phyloP scores from a whole-genome alignment of 2,329 filamentous ascomycete species.

The Colletotrichum sp. region DNA sequence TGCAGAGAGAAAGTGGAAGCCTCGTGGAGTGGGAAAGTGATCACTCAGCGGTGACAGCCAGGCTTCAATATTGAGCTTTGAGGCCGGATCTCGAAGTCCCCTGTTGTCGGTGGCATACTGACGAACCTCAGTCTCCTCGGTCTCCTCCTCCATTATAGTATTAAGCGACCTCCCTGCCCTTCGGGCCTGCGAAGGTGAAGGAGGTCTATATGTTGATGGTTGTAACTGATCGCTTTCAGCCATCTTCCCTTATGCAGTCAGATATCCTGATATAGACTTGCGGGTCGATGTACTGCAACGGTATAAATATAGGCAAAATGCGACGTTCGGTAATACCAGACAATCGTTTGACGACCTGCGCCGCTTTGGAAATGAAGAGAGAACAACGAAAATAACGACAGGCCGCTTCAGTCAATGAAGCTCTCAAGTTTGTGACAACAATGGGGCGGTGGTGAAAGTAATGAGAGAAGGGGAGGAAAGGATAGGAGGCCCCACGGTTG shows the following conservation, averaged over 20 bases:
- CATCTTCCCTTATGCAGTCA: conserved; percentile 45
- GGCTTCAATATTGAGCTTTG: conserved; percentile 58
- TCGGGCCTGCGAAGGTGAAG: conserved; percentile 62
- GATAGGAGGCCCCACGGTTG: conserved; percentile 2
- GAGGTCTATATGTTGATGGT: conserved; percentile 47
- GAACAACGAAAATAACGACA: conserved; percentile 37
- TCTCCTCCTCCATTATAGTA: conserved; percentile 68
- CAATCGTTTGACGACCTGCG: conserved; percentile 40
- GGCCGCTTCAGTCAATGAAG: conserved; percentile 52
- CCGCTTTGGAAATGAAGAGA: conserved; percentile 23
- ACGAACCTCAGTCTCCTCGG: conserved; percentile 47
- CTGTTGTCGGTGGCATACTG: conserved; percentile 23
- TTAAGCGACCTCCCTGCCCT: conserved; percentile 61
- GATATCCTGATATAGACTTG: conserved; percentile 29
- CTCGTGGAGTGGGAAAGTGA: conserved; percentile 76
- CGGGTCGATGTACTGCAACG: background rate
- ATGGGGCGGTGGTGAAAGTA: conserved; percentile 17
- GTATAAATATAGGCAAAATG: conserved; percentile 16
- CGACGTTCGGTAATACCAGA: conserved; percentile 8
- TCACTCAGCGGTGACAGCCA: conserved; percentile 66
- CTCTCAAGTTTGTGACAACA: conserved; percentile 28
- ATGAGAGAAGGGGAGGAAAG: conserved; percentile 21
- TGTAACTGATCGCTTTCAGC: conserved; percentile 47
- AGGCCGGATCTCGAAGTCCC: conserved; percentile 30
- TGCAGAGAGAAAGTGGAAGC: conserved; percentile 67